These are phyloP conservation scores for Abrus pulchellus DNA, from an alignment of 306 rosid species.

Conservation along the genomic window DNA sequence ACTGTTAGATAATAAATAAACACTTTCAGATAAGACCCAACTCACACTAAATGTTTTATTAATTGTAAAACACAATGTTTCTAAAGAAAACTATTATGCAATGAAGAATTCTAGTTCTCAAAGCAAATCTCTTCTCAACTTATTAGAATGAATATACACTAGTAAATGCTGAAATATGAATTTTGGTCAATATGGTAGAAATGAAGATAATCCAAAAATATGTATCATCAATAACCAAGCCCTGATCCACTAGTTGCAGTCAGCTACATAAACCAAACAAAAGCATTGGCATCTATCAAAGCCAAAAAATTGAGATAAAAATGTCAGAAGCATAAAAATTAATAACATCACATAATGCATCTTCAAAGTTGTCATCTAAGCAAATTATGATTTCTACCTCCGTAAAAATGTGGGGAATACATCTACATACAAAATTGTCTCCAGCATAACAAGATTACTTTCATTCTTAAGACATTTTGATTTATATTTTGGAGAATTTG, in stretches of 20 bases:
- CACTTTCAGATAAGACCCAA: slow-evolving; percentile 10
- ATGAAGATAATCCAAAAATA: slow-evolving; percentile 22
- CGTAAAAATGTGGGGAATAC: neutral
- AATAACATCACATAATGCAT: slow-evolving; percentile 25
- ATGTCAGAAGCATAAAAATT: neutral
- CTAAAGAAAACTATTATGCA: neutral
- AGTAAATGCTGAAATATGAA: neutral
- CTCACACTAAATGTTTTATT: neutral
- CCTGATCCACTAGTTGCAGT: neutral
- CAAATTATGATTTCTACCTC: neutral
- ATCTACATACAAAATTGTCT: slow-evolving; percentile 21
- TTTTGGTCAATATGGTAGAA: slow-evolving; percentile 5
- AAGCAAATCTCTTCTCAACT: slow-evolving; percentile 24
- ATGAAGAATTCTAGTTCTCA: slow-evolving; percentile 13
- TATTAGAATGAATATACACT: slow-evolving; percentile 39
- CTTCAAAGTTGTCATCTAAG: slow-evolving; percentile 30
- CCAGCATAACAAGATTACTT: slow-evolving; percentile 16
- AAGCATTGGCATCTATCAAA: slow-evolving; percentile 5
- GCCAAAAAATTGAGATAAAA: neutral
- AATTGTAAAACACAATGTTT: slow-evolving; percentile 1
- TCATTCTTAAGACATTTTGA: neutral
- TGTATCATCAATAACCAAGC: slow-evolving; percentile 18
- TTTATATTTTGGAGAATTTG: neutral
- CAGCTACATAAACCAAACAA: neutral
- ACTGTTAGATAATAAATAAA: slow-evolving; percentile 15